phyloP scores from a whole-genome alignment of 257 asterid genomes.

The Capsicum baccatum region DNA sequence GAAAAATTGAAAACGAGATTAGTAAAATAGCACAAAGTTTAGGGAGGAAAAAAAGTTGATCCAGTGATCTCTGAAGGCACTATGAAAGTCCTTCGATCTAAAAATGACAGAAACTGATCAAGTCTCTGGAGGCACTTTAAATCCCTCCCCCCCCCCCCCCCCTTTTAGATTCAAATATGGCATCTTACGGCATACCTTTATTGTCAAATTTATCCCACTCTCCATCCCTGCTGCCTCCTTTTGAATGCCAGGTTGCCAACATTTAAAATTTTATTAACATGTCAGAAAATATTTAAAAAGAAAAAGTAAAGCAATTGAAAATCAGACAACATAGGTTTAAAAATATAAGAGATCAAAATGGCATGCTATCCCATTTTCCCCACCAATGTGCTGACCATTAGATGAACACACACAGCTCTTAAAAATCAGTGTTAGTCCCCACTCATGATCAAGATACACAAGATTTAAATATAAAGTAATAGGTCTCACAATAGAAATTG shows the following conservation, averaged over 20 bases:
- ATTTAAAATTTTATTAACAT: constrained; percentile 43
- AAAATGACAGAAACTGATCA: constrained; percentile 5
- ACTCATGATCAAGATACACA: constrained; percentile 1
- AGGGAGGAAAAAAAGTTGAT: constrained; percentile 12
- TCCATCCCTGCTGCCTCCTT: constrained; percentile 96
- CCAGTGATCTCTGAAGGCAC: constrained; percentile 8
- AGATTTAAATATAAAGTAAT: neutral
- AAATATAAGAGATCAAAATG: constrained; percentile 15
- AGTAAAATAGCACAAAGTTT: neutral
- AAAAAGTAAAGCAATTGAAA: constrained; percentile 13
- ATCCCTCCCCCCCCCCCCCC: neutral
- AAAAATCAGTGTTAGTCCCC: neutral
- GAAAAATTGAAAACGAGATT: neutral
- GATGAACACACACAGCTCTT: neutral
- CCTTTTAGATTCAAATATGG: neutral
- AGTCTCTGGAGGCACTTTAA: constrained; percentile 5
- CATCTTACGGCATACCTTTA: constrained; percentile 61
- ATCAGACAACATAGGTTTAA: neutral
- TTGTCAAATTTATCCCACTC: constrained; percentile 94
- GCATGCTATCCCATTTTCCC: neutral
- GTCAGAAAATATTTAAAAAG: constrained; percentile 2
- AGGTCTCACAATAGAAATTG: neutral
- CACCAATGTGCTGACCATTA: neutral
- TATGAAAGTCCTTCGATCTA: neutral
- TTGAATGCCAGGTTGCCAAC: constrained; percentile 98